Conservation (phyloP, 129 eudicot species). For the Flaveria ramosissima region DNA sequence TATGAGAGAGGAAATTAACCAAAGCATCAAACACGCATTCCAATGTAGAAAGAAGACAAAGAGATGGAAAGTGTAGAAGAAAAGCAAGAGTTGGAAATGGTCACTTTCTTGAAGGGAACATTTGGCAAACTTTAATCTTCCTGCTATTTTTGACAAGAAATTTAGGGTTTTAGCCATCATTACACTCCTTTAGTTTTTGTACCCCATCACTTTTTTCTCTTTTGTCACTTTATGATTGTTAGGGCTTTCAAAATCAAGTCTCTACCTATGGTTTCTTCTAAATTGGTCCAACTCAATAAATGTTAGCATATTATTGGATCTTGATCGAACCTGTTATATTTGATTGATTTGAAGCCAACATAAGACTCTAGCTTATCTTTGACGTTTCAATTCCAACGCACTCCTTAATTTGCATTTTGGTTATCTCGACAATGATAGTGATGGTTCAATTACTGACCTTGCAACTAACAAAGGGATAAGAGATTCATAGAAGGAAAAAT, state of each 20-base stretch:
- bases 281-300: neutral
- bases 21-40: constrained; percentile 65
- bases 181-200: constrained; percentile 42
- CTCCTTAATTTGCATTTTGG: constrained; percentile 3
- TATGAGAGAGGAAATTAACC: constrained; percentile 7
- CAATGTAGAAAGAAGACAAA: constrained; percentile 75
- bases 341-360: neutral
- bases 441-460: neutral
- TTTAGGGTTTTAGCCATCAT: constrained; percentile 40
- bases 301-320: neutral
- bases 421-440: neutral
- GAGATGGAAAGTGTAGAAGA: constrained; percentile 60
- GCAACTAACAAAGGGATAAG: neutral
- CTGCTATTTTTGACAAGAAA: constrained; percentile 64
- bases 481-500: neutral
- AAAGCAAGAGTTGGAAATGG: constrained; percentile 80
- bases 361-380: neutral
- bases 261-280: neutral
- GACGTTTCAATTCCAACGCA: neutral
- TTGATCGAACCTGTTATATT: neutral
- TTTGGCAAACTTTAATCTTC: constrained; percentile 43
- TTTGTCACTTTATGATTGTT: constrained; percentile 39
- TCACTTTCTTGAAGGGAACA: constrained; percentile 74
- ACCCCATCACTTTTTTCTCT: constrained; percentile 29
- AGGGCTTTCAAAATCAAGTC: constrained; percentile 26